These are phyloP conservation scores for Cladobotryum protrusum DNA, from an alignment of 2,329 filamentous ascomycete genomes.

Conservation along the genomic window DNA sequence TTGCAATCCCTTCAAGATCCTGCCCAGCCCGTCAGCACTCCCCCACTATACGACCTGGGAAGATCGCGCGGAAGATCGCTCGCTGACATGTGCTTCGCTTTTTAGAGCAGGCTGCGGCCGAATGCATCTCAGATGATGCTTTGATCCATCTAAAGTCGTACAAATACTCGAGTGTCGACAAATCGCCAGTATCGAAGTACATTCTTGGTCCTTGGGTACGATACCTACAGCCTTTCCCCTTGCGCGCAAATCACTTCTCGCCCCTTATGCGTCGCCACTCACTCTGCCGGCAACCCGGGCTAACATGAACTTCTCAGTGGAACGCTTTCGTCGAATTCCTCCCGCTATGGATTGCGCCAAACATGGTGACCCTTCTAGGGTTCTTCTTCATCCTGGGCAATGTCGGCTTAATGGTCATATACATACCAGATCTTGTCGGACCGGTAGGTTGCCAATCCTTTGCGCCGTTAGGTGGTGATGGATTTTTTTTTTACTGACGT, in stretches of 20 bases:
- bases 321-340: conserved; percentile 89
- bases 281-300: conserved; percentile 2
- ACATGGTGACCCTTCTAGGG: conserved; percentile 92
- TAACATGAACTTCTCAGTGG: conserved; percentile 58
- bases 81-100: conserved; percentile 2
- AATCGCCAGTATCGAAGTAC: conserved; percentile 88
- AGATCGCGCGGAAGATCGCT: conserved; percentile 2
- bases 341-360: conserved; percentile 93
- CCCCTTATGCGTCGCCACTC: background rate
- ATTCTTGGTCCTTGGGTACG: conserved; percentile 92
- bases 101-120: conserved; percentile 49
- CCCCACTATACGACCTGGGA: background rate
- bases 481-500: background rate
- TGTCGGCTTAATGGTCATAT: conserved; percentile 65
- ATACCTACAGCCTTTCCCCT: background rate
- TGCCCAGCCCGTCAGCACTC: background rate
- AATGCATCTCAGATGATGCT: conserved; percentile 82
- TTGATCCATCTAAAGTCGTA: conserved; percentile 88
- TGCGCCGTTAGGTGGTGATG: background rate
- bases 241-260: background rate
- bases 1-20: background rate
- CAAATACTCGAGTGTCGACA: conserved; percentile 96
- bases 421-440: conserved; percentile 84
- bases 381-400: conserved; percentile 93
- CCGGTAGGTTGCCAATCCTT: conserved; percentile 53